A percentile compares a stretch with the other conserved stretches of the same genome.
These are phyloP conservation scores for Ophiosphaerella narmari DNA, from an alignment of 2,329 filamentous ascomycete species.

Conservation along the genomic window DNA sequence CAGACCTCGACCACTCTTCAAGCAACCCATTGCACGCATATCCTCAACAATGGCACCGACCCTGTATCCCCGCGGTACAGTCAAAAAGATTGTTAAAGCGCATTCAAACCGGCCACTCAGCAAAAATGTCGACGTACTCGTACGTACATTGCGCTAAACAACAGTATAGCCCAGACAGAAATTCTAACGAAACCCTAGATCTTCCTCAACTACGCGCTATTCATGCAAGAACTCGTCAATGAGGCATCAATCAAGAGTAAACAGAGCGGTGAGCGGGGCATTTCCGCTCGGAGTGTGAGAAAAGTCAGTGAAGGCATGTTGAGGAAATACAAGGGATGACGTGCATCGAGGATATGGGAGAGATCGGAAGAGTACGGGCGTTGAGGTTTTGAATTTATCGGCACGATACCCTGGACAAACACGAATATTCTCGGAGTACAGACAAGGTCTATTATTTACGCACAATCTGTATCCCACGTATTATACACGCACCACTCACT, in stretches of 20 bases:
- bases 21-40: slow-evolving; percentile 1
- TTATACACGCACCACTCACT: slow-evolving; percentile 2
- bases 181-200: slow-evolving; percentile 61
- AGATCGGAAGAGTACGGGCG: neutral
- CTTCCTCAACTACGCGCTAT: slow-evolving; percentile 82
- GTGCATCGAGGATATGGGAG: neutral
- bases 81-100: slow-evolving; percentile 89
- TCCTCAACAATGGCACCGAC: slow-evolving; percentile 67
- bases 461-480: neutral
- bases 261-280: slow-evolving; percentile 70
- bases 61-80: slow-evolving; percentile 78
- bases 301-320: slow-evolving; percentile 69
- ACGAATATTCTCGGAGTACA: no score
- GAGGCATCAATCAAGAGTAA: slow-evolving; percentile 79
- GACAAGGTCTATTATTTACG: neutral
- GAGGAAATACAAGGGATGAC: slow-evolving; percentile 44
- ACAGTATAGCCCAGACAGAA: neutral
- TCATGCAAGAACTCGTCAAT: slow-evolving; percentile 71
- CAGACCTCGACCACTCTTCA: slow-evolving; percentile 10
- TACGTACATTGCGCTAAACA: slow-evolving; percentile 49
- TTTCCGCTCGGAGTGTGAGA: slow-evolving; percentile 76
- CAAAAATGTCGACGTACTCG: slow-evolving; percentile 85
- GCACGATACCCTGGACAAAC: no score
- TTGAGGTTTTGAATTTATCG: no score
- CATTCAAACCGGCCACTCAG: slow-evolving; percentile 79